Conservation (phyloP, 2,329 filamentous ascomycete species). For the Ascochyta koolunga region DNA sequence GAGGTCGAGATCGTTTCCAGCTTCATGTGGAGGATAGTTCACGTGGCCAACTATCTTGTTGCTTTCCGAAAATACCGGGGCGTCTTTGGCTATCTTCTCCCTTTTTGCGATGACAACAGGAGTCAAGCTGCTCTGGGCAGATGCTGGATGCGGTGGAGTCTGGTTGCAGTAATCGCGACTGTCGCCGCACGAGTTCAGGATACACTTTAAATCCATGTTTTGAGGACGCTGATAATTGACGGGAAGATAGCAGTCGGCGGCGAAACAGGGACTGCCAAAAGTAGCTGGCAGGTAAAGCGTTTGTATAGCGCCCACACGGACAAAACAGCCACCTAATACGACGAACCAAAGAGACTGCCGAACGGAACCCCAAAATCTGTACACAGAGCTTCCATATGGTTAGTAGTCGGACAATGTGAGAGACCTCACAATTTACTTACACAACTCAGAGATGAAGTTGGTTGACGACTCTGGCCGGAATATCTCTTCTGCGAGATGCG, state of each 20-base stretch:
- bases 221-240: neutral
- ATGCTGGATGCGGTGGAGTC: conserved; percentile 12
- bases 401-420: conserved; percentile 2
- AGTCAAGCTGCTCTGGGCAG: conserved; percentile 12
- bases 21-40: conserved; percentile 77
- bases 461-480: neutral
- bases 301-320: conserved; percentile 42
- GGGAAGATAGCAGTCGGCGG: neutral
- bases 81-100: conserved; percentile 70
- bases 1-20: conserved; percentile 59
- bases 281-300: conserved; percentile 28
- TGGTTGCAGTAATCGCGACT: neutral
- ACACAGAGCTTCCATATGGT: conserved; percentile 9
- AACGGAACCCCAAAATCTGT: conserved; percentile 1
- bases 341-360: conserved; percentile 24
- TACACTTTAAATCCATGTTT: conserved; percentile 48
- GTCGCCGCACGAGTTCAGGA: conserved; percentile 46
- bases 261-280: conserved; percentile 15
- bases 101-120: conserved; percentile 31
- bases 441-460: neutral
- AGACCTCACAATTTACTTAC: conserved; percentile 21
- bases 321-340: conserved; percentile 30
- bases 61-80: conserved; percentile 66
- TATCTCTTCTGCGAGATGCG: conserved; percentile 27
- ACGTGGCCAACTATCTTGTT: conserved; percentile 67